Conservation (phyloP, 805 yeast species). For the Zygoascus flipseniorum region DNA sequence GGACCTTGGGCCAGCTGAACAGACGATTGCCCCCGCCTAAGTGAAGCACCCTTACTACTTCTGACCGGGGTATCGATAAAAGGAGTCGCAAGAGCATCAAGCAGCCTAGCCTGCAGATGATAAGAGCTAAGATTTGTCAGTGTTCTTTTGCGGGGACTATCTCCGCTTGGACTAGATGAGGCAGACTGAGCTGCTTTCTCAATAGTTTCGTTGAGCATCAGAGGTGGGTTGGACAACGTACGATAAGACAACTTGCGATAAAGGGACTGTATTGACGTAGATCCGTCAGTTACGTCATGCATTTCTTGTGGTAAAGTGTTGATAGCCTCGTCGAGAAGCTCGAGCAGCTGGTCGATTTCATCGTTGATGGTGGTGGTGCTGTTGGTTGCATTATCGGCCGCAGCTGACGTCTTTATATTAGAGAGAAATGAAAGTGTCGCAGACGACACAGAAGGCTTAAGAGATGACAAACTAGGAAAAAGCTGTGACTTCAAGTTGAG, state of each 20-base stretch:
- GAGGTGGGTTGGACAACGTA: slow-evolving; percentile 5
- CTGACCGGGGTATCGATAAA: slow-evolving; percentile 15
- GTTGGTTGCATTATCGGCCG: neutral
- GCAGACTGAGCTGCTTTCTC: neutral
- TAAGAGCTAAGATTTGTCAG: slow-evolving; percentile 6
- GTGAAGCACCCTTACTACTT: neutral
- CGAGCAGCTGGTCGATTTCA: slow-evolving; percentile 1
- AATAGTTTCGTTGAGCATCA: neutral
- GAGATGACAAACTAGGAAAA: slow-evolving; percentile 16
- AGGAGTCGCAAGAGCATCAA: slow-evolving; percentile 25
- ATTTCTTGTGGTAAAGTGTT: neutral
- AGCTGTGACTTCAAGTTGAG: neutral
- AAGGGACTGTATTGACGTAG: neutral
- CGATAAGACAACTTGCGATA: neutral
- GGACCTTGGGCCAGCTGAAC: neutral
- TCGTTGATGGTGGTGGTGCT: neutral
- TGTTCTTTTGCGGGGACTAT: slow-evolving; percentile 3
- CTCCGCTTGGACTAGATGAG: neutral
- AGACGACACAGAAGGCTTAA: slow-evolving; percentile 19
- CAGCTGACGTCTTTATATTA: slow-evolving; percentile 11
- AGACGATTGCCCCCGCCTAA: neutral
- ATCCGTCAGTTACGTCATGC: neutral
- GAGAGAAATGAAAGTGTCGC: slow-evolving; percentile 17
- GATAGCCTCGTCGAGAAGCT: slow-evolving; percentile 3
- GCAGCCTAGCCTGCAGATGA: slow-evolving; percentile 14